phyloP scores from a whole-genome alignment of 208 protist species.

The Leishmania lainsoni region DNA sequence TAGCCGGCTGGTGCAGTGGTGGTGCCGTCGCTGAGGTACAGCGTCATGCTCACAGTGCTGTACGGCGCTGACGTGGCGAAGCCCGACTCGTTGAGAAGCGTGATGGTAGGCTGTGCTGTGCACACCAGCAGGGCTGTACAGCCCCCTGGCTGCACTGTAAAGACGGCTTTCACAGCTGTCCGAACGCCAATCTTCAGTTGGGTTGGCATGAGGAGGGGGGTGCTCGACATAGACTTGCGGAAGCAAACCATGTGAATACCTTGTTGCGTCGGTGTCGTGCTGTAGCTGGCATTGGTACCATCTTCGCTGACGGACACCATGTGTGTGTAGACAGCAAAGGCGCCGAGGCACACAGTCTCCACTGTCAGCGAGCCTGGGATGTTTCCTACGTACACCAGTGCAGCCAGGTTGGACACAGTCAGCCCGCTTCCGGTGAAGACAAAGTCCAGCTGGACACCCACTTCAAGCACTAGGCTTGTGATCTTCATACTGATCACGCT shows the following conservation, averaged over 20 bases:
- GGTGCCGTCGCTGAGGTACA: slow-evolving; percentile 44
- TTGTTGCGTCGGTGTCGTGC: slow-evolving; percentile 42
- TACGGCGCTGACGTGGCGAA: slow-evolving; percentile 38
- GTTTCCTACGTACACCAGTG: slow-evolving; percentile 47
- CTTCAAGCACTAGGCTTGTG: slow-evolving; percentile 39
- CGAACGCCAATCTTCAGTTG: slow-evolving; percentile 40
- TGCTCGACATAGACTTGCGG: slow-evolving; percentile 11
- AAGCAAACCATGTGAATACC: slow-evolving; percentile 79
- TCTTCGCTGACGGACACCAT: slow-evolving; percentile 41
- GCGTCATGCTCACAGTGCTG: slow-evolving; percentile 50
- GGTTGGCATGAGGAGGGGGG: slow-evolving; percentile 38
- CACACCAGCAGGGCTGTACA: slow-evolving; percentile 56
- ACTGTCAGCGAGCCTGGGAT: slow-evolving; percentile 26
- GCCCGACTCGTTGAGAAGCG: slow-evolving; percentile 43
- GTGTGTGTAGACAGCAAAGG: slow-evolving; percentile 30
- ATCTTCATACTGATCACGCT: slow-evolving; percentile 51
- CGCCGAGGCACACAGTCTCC: slow-evolving; percentile 37
- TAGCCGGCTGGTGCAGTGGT: slow-evolving; percentile 27
- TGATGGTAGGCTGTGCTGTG: slow-evolving; percentile 60
- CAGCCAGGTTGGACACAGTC: slow-evolving; percentile 44
- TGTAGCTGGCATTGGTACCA: slow-evolving; percentile 53
- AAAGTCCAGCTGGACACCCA: slow-evolving; percentile 49
- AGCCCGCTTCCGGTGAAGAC: slow-evolving; percentile 63
- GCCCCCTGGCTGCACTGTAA: slow-evolving; percentile 47
- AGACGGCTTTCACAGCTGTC: slow-evolving; percentile 49